Percentiles rank a stretch among this genome's conserved stretches.
Conservation (phyloP, 2,329 filamentous ascomycete genomes). For the Cladosporium colombiae region DNA sequence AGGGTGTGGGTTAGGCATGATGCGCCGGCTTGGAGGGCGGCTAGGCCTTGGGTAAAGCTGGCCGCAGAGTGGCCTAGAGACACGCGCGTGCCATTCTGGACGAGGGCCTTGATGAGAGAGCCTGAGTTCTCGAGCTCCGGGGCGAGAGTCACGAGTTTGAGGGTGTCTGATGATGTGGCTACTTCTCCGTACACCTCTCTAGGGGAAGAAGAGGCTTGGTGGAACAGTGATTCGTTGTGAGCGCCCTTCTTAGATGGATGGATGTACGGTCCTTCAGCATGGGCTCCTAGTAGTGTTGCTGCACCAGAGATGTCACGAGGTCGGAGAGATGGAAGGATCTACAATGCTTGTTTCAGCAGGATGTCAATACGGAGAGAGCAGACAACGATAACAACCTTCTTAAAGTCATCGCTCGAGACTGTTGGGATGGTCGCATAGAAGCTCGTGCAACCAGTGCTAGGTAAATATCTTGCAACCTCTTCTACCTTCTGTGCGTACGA, state of each 20-base stretch:
- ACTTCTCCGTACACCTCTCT: slow-evolving; percentile 48
- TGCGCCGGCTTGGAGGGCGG: slow-evolving; percentile 51
- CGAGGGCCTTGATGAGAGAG: slow-evolving; percentile 46
- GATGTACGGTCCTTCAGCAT: slow-evolving; percentile 55
- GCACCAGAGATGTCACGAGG: slow-evolving; percentile 45
- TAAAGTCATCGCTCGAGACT: slow-evolving; percentile 45
- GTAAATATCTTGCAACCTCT: slow-evolving; percentile 51
- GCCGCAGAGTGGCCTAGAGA: slow-evolving; percentile 56
- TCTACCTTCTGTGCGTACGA: slow-evolving; percentile 48
- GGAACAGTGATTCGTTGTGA: slow-evolving; percentile 43
- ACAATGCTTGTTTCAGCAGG: slow-evolving; percentile 26
- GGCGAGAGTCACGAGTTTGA: slow-evolving; percentile 56
- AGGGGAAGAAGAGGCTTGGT: slow-evolving; percentile 39
- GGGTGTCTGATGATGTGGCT: slow-evolving; percentile 33
- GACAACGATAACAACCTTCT: slow-evolving; percentile 49
- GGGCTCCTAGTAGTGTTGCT: slow-evolving; percentile 57
- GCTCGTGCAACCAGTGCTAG: slow-evolving; percentile 53
- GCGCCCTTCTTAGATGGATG: slow-evolving; percentile 56
- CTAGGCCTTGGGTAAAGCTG: slow-evolving; percentile 48
- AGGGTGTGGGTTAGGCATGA: slow-evolving; percentile 56
- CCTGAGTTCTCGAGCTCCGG: slow-evolving; percentile 51
- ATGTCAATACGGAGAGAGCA: not conserved
- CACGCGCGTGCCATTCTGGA: slow-evolving; percentile 45
- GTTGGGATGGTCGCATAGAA: slow-evolving; percentile 58
- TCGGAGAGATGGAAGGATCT: slow-evolving; percentile 51